Conservation (phyloP, 2,329 filamentous ascomycete genomes). For the Capronia americana region DNA sequence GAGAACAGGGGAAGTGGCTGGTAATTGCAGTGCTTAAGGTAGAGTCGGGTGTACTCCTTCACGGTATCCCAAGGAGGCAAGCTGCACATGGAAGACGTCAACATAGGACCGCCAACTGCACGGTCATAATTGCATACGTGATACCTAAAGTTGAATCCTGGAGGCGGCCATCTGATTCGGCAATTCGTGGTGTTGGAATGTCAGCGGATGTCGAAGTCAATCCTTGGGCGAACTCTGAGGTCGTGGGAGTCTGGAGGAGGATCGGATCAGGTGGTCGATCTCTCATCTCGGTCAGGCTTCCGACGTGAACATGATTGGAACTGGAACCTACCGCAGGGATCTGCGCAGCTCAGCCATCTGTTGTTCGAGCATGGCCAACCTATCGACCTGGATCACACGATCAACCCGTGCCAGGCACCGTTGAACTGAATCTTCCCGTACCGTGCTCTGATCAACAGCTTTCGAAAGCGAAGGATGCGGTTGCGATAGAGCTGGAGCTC, state of each 20-base stretch:
- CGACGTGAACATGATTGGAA: not conserved
- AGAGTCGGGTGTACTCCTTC: conserved; percentile 38
- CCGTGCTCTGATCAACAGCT: conserved; percentile 11
- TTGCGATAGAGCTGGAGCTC: not conserved
- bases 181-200: not conserved
- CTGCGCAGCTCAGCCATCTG: conserved; percentile 20
- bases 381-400: conserved; percentile 20
- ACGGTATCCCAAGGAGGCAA: conserved; percentile 22
- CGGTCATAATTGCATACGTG: not conserved
- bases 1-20: conserved; percentile 46
- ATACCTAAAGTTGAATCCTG: not conserved
- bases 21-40: conserved; percentile 44
- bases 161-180: not conserved
- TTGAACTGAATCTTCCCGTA: conserved; percentile 2
- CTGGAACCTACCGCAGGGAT: conserved; percentile 13
- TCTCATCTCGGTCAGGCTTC: conserved; percentile 9
- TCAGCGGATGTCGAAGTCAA: not conserved
- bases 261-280: conserved; percentile 13
- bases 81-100: conserved; percentile 7
- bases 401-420: conserved; percentile 7
- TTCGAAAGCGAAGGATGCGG: not conserved
- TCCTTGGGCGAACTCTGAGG: not conserved
- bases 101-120: not conserved
- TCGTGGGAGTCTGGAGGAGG: not conserved
- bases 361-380: conserved; percentile 23